Evolutionary conservation across 140 eudicot genomes (phyloP).

Genomic region (Ambrosia hybrid): DNA sequence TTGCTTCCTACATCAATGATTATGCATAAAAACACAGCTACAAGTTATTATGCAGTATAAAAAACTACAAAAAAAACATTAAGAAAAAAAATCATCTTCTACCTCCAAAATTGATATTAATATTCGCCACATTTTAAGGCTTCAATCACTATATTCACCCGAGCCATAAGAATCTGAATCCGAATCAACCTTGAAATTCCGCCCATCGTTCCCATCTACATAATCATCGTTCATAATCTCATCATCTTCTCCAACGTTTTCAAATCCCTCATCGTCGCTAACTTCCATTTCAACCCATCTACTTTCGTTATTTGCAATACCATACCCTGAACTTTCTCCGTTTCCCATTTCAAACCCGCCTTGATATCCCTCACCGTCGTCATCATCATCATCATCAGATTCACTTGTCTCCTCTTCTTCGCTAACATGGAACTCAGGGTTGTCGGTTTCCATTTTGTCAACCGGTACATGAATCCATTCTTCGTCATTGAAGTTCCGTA

Average conservation of each 20-base stretch:
- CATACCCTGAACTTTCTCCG: slow-evolving; percentile 52
- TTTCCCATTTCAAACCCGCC: slow-evolving; percentile 37
- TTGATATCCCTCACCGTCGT: slow-evolving; percentile 26
- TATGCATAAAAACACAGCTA: neutral
- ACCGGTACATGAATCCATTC: slow-evolving; percentile 38
- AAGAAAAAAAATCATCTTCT: neutral
- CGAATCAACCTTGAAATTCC: slow-evolving; percentile 33
- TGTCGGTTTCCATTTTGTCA: slow-evolving; percentile 35
- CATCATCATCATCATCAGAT: slow-evolving; percentile 33
- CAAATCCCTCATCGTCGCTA: slow-evolving; percentile 65
- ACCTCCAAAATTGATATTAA: slow-evolving; percentile 32
- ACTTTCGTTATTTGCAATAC: slow-evolving; percentile 33
- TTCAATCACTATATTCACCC: slow-evolving; percentile 76
- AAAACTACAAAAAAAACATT: neutral
- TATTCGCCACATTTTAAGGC: neutral
- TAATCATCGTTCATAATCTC: slow-evolving; percentile 41
- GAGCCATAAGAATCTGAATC: slow-evolving; percentile 60
- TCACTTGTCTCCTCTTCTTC: slow-evolving; percentile 54
- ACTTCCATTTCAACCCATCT: slow-evolving; percentile 42
- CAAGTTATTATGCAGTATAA: slow-evolving; percentile 3
- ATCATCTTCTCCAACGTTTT: slow-evolving; percentile 47
- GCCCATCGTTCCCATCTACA: slow-evolving; percentile 24
- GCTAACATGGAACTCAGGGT: slow-evolving; percentile 36
- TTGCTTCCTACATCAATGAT: slow-evolving; percentile 12
- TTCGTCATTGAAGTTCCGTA: slow-evolving; percentile 32